These are phyloP conservation scores for Aspergillus ostianus DNA, from an alignment of 495 filamentous ascomycete genomes.

Conservation along the genomic window DNA sequence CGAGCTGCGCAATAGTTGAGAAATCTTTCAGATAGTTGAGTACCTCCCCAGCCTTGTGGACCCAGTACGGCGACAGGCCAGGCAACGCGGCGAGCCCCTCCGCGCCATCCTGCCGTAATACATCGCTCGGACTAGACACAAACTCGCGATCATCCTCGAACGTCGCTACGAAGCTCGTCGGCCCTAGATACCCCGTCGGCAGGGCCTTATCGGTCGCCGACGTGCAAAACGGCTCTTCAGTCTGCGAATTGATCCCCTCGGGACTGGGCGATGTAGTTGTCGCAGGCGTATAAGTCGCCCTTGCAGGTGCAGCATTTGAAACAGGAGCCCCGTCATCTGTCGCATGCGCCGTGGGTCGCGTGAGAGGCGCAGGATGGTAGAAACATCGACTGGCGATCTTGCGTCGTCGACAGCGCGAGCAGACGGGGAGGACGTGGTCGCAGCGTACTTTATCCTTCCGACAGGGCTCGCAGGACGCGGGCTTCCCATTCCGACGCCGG, in stretches of 20 bases:
- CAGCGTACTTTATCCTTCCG: constrained; percentile 47
- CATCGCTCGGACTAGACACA: constrained; percentile 11
- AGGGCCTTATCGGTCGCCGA: constrained; percentile 14
- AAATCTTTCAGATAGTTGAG: constrained; percentile 23
- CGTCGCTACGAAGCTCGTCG: constrained; percentile 30
- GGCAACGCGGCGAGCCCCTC: neutral
- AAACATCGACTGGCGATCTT: constrained; percentile 27
- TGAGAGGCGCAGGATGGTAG: constrained; percentile 43
- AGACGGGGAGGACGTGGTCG: constrained; percentile 38
- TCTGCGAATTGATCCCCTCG: neutral
- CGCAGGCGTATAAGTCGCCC: neutral
- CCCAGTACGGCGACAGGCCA: constrained; percentile 27
- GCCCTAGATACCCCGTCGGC: constrained; percentile 31
- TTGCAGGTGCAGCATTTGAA: neutral
- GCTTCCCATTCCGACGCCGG: constrained; percentile 45
- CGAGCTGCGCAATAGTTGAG: constrained; percentile 17
- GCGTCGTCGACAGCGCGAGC: constrained; percentile 29
- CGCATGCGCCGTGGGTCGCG: constrained; percentile 7
- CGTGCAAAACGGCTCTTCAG: constrained; percentile 1
- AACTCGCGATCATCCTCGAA: constrained; percentile 23
- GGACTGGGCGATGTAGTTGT: neutral
- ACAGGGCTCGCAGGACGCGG: constrained; percentile 49
- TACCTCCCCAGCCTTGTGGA: constrained; percentile 23
- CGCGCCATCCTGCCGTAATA: neutral
- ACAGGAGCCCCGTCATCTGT: neutral